A percentile compares a stretch with the other conserved stretches of the same genome.
These are phyloP conservation scores for Coniferiporia sulphurascens DNA, from an alignment of 1,284 basidiomycete species.

Conservation along the genomic window DNA sequence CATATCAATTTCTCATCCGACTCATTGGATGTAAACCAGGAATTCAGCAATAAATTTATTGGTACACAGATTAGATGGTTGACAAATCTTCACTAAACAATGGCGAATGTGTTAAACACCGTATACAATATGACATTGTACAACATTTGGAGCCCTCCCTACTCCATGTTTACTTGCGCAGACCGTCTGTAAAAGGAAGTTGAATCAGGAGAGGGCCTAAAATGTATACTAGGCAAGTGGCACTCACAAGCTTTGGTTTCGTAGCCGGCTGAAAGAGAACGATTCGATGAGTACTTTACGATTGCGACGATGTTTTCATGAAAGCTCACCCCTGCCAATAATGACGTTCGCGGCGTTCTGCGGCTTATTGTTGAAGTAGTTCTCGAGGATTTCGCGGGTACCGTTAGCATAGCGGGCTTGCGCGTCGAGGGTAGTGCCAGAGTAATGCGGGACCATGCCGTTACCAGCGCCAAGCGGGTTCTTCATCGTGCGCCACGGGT, in stretches of 20 bases:
- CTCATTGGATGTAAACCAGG: background rate
- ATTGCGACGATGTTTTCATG: background rate
- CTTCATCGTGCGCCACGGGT: conserved; percentile 82
- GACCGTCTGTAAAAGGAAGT: conserved; percentile 34
- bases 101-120: background rate
- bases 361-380: conserved; percentile 64
- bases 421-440: conserved; percentile 88
- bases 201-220: background rate
- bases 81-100: background rate
- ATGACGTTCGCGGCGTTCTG: conserved; percentile 85
- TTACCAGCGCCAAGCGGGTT: conserved; percentile 79
- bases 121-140: background rate
- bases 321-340: conserved; percentile 50
- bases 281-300: background rate
- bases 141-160: background rate
- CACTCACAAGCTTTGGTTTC: conserved; percentile 62
- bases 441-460: conserved; percentile 85
- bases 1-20: background rate
- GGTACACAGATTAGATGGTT: background rate
- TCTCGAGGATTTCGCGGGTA: conserved; percentile 73
- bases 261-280: conserved; percentile 38
- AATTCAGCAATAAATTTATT: background rate
- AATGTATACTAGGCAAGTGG: background rate
- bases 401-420: conserved; percentile 87
- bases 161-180: conserved; percentile 27